phyloP scores from a whole-genome alignment of 164 flowering plant genomes.

The Vitis rotundifolia region DNA sequence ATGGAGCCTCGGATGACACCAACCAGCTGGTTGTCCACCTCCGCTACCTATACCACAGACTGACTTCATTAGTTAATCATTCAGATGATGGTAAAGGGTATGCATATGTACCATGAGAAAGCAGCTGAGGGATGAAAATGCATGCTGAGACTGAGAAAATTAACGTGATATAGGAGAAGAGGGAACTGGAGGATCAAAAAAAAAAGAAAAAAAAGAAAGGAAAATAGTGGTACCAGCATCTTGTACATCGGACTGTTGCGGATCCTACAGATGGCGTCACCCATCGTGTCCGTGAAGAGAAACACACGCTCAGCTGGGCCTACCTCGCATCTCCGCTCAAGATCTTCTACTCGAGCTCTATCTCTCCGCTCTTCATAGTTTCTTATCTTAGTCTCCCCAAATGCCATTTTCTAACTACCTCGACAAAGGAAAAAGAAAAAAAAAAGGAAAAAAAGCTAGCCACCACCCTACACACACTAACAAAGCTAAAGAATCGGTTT shows the following conservation, averaged over 20 bases:
- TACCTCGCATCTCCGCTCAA: conserved; percentile 65
- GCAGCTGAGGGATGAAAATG: too few relatives aligned
- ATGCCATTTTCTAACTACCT: conserved; percentile 19
- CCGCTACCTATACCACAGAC: conserved; percentile 50
- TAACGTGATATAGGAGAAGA: neutral
- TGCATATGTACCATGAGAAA: too few relatives aligned
- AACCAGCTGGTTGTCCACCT: conserved; percentile 49
- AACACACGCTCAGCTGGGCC: conserved; percentile 41
- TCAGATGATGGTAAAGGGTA: too few relatives aligned
- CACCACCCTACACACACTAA: neutral
- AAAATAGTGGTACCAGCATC: conserved; percentile 52
- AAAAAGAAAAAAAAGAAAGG: neutral
- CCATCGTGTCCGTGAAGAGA: conserved; percentile 64
- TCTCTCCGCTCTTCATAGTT: conserved; percentile 45
- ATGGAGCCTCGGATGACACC: conserved; percentile 71
- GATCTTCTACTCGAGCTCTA: conserved; percentile 44
- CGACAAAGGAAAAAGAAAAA: neutral
- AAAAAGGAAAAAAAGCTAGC: neutral
- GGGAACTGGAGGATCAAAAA: neutral
- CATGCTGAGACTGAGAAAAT: neutral
- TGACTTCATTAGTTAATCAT: too few relatives aligned
- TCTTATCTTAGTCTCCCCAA: conserved; percentile 37
- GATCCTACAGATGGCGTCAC: conserved; percentile 77
- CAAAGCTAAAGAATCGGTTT: too few relatives aligned
- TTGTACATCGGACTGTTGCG: conserved; percentile 50